phyloP scores from a whole-genome alignment of 2,329 filamentous ascomycete genomes.

The Triangularia verruculosa region DNA sequence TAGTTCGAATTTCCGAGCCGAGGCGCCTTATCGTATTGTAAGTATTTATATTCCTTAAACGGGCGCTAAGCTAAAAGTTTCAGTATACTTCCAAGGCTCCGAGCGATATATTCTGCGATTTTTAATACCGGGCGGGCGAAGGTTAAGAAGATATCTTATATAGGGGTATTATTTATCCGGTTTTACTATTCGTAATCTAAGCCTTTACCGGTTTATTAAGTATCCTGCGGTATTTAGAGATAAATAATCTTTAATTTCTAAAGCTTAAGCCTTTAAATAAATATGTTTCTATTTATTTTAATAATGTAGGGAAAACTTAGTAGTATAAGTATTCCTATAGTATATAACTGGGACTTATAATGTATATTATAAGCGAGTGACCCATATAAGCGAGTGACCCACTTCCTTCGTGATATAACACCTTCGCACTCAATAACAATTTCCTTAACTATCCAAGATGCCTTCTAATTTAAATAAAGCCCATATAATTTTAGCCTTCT shows the following conservation, averaged over 20 bases:
- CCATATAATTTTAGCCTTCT: too few species aligned
- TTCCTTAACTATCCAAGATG: too few species aligned
- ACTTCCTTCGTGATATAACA: too few species aligned
- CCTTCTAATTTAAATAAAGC: too few species aligned
- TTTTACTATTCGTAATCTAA: background rate
- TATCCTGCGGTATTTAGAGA: too few species aligned
- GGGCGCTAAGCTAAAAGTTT: background rate
- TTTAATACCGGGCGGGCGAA: background rate
- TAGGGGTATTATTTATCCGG: background rate
- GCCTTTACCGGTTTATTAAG: background rate
- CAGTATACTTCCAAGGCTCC: background rate
- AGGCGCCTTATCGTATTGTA: background rate
- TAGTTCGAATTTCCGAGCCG: background rate
- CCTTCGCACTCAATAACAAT: too few species aligned
- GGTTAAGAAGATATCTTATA: background rate
- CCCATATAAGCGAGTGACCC: too few species aligned
- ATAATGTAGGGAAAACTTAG: too few species aligned
- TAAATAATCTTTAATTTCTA: too few species aligned
- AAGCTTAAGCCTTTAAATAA: background rate
- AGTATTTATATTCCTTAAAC: background rate
- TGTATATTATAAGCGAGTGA: too few species aligned
- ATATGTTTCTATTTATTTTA: background rate
- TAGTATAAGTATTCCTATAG: background rate
- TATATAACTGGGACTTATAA: background rate
- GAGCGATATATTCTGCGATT: background rate